Percentiles rank a stretch among this genome's conserved stretches.
These are phyloP conservation scores for Phylloporus rhodoxanthus DNA, from an alignment of 768 basidiomycete genomes.

Conservation along the genomic window DNA sequence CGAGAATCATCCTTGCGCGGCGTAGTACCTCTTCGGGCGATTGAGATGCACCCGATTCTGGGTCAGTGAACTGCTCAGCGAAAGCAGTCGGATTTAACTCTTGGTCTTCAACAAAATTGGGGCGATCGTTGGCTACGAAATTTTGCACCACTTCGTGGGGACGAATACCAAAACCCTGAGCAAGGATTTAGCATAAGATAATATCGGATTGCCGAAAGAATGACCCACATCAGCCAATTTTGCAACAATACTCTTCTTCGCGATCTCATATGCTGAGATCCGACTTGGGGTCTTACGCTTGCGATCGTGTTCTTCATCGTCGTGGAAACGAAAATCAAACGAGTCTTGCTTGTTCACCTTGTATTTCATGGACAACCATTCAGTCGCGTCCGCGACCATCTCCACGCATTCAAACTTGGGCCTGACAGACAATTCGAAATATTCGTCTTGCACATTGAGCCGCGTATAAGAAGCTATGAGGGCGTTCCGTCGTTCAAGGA, in stretches of 20 bases:
- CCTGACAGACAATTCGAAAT: conserved; percentile 66
- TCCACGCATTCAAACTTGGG: conserved; percentile 76
- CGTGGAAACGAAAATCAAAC: conserved; percentile 61
- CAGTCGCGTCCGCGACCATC: conserved; percentile 82
- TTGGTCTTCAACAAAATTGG: conserved; percentile 75
- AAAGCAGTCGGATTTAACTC: conserved; percentile 71
- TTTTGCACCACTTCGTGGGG: conserved; percentile 83
- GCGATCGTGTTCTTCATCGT: conserved; percentile 53
- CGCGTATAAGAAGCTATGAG: conserved; percentile 62
- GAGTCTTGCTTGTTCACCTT: conserved; percentile 64
- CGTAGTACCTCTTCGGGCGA: conserved; percentile 63
- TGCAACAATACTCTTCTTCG: conserved; percentile 71
- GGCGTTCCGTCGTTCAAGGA: conserved; percentile 66
- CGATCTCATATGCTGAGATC: conserved; percentile 75
- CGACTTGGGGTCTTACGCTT: conserved; percentile 81
- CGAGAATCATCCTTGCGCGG: conserved; percentile 75
- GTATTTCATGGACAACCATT: conserved; percentile 86
- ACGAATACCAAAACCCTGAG: conserved; percentile 77
- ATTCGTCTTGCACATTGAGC: conserved; percentile 63
- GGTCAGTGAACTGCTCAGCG: conserved; percentile 82
- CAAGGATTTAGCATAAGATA: neutral
- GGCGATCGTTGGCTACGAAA: conserved; percentile 54
- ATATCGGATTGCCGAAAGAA: neutral
- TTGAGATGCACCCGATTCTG: conserved; percentile 53
- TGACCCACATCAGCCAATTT: conserved; percentile 71